Conservation (phyloP, 768 basidiomycete genomes). For the Naganishia vaughanmartiniae region DNA sequence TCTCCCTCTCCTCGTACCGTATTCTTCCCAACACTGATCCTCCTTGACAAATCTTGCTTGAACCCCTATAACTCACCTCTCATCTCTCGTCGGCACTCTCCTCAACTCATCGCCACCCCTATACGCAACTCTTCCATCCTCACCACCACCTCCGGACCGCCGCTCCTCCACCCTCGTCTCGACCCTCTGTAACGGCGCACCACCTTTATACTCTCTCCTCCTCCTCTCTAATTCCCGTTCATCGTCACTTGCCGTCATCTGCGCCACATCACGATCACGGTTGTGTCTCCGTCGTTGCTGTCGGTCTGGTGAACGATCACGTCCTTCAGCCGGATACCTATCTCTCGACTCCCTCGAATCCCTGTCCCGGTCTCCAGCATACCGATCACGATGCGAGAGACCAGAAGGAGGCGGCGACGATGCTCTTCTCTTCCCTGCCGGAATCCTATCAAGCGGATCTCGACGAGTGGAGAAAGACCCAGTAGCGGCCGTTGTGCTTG, state of each 20-base stretch:
- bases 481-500: neutral
- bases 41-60: neutral
- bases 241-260: neutral
- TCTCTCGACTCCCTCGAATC: neutral
- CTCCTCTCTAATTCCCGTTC: conserved; percentile 23
- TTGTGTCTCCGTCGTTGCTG: neutral
- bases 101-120: conserved; percentile 20
- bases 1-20: too few species aligned
- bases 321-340: too few species aligned
- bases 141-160: conserved; percentile 16
- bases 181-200: conserved; percentile 25
- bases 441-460: conserved; percentile 43
- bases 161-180: conserved; percentile 29
- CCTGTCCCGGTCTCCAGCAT: conserved; percentile 23
- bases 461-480: conserved; percentile 39
- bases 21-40: too few species aligned
- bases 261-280: neutral
- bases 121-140: conserved; percentile 30
- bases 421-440: conserved; percentile 34
- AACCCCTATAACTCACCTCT: conserved; percentile 8
- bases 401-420: neutral
- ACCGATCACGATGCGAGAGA: conserved; percentile 27
- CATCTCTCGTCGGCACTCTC: conserved; percentile 27
- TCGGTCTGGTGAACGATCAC: neutral
- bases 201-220: conserved; percentile 23